Conservation (phyloP, 257 asterid genomes). For the Solanum sitiens region DNA sequence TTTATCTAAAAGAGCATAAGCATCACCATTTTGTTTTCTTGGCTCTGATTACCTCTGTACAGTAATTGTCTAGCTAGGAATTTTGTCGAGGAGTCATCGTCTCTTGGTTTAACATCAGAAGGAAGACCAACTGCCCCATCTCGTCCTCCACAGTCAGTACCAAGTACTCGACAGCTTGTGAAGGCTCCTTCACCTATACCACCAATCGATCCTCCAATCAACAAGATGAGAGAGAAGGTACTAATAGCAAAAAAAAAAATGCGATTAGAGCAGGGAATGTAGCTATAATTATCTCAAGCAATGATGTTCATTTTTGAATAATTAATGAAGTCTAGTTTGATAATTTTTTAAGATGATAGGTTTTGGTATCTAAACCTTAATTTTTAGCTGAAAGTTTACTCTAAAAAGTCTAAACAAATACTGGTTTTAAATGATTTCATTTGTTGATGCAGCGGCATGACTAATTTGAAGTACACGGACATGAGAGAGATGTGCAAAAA, state of each 20-base stretch:
- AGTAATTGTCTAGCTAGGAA: constrained; percentile 21
- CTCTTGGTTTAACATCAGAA: constrained; percentile 63
- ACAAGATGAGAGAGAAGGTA: constrained; percentile 70
- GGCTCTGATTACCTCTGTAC: not conserved
- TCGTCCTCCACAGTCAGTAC: constrained; percentile 39
- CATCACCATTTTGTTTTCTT: not conserved
- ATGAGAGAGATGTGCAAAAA: too few relatives aligned
- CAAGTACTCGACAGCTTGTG: constrained; percentile 42
- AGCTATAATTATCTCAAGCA: too few relatives aligned
- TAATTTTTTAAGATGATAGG: too few relatives aligned
- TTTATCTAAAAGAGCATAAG: not conserved
- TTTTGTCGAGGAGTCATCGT: constrained; percentile 44
- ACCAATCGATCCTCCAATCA: constrained; percentile 63
- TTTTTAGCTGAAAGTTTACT: too few relatives aligned
- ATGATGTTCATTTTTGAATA: too few relatives aligned
- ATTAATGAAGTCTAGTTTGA: too few relatives aligned
- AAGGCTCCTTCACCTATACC: constrained; percentile 55
- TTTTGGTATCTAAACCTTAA: too few relatives aligned
- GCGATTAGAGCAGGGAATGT: too few relatives aligned
- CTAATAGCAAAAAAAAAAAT: not conserved
- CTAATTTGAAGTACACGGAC: too few relatives aligned
- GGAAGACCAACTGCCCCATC: constrained; percentile 64
- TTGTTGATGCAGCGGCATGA: too few relatives aligned
- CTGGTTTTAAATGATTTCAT: too few relatives aligned
- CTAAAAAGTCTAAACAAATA: too few relatives aligned